phyloP scores from a whole-genome alignment of 805 yeast genomes.

The Nakazawaea ernobii region DNA sequence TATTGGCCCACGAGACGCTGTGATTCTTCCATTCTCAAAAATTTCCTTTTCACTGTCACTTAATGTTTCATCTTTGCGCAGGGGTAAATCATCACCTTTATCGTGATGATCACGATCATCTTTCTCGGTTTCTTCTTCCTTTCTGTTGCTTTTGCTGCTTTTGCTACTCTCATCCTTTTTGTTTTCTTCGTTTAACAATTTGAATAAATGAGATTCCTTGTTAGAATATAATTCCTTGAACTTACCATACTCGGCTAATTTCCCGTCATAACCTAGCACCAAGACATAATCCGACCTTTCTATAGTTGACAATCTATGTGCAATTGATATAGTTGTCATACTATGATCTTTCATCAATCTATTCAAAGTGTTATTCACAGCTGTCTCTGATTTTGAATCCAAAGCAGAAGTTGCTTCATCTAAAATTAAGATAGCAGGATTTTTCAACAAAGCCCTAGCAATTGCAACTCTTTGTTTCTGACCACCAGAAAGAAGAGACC shows the following conservation, averaged over 20 bases:
- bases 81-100: conserved; percentile 12
- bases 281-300: conserved; percentile 76
- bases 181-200: conserved; percentile 23
- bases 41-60: not conserved
- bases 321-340: conserved; percentile 81
- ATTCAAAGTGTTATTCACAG: conserved; percentile 70
- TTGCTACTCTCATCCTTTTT: conserved; percentile 13
- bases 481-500: conserved; percentile 53
- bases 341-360: conserved; percentile 49
- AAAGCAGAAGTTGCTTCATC: conserved; percentile 94
- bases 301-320: conserved; percentile 86
- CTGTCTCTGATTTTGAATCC: conserved; percentile 81
- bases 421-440: conserved; percentile 62
- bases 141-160: not conserved
- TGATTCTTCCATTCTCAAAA: conserved; percentile 1
- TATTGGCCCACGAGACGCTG: not conserved
- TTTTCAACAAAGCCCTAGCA: conserved; percentile 66
- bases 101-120: conserved; percentile 11
- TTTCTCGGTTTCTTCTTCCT: conserved; percentile 9
- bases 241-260: conserved; percentile 70
- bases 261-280: conserved; percentile 73
- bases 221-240: conserved; percentile 51
- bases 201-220: conserved; percentile 26
- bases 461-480: conserved; percentile 75
- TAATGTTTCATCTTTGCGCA: conserved; percentile 1